Percentiles rank a stretch among this genome's conserved stretches.
These are phyloP conservation scores for Leucocoprinus leucothites DNA, from an alignment of 768 basidiomycete species.

Conservation along the genomic window DNA sequence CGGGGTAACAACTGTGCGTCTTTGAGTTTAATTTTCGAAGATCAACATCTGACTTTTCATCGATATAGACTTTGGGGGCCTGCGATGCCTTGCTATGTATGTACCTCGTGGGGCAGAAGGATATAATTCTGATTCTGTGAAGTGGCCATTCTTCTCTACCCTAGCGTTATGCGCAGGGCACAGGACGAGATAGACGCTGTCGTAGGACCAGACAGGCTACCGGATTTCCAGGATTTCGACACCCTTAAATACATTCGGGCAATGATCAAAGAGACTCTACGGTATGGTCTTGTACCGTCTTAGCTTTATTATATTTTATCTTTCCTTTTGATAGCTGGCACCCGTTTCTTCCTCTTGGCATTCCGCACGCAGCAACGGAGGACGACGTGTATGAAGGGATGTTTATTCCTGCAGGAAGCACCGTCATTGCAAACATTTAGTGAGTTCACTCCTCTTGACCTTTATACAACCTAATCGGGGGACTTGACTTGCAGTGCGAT, in stretches of 20 bases:
- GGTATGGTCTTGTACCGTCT: slow-evolving; percentile 14
- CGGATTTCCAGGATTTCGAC: slow-evolving; percentile 27
- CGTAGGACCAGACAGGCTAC: slow-evolving; percentile 27
- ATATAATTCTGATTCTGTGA: not conserved
- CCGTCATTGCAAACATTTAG: slow-evolving; percentile 22
- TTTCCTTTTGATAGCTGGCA: slow-evolving; percentile 16
- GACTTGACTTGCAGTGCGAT: not conserved
- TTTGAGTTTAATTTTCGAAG: not conserved
- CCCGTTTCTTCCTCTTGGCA: slow-evolving; percentile 23
- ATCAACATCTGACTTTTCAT: not conserved
- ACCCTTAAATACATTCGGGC: slow-evolving; percentile 24
- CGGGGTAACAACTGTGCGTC: slow-evolving; percentile 25
- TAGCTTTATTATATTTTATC: not conserved
- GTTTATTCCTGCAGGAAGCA: slow-evolving; percentile 32
- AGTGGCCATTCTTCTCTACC: slow-evolving; percentile 32
- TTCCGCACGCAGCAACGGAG: slow-evolving; percentile 30
- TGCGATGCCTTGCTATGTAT: slow-evolving; percentile 16
- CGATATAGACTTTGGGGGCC: slow-evolving; percentile 14
- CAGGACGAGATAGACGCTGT: slow-evolving; percentile 34
- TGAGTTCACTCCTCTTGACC: slow-evolving; percentile 10
- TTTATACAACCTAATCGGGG: not conserved
- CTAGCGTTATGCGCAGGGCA: slow-evolving; percentile 26
- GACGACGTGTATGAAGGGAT: slow-evolving; percentile 35
- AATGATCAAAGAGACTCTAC: slow-evolving; percentile 21
- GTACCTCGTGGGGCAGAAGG: not conserved